Percentiles rank a stretch among this genome's conserved stretches.
phyloP scores from a whole-genome alignment of 306 rosid species.

The Lagenaria siceraria region DNA sequence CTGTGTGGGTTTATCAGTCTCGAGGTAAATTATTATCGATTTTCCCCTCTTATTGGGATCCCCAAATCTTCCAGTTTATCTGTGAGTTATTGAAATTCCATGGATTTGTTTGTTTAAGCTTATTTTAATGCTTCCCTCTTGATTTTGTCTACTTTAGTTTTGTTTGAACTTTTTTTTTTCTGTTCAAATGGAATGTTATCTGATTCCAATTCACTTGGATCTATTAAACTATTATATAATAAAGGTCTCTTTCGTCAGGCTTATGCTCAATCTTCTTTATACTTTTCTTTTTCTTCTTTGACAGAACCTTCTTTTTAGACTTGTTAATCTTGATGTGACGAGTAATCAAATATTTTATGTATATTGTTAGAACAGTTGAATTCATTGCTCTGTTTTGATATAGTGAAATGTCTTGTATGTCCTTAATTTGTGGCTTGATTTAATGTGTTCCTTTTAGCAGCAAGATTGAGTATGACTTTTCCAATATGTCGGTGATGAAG shows the following conservation, averaged over 20 bases:
- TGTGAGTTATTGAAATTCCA: background rate
- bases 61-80: background rate
- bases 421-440: background rate
- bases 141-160: background rate
- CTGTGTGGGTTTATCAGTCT: constrained; percentile 76
- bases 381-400: background rate
- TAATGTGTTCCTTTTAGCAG: background rate
- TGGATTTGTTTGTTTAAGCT: background rate
- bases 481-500: background rate
- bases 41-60: background rate
- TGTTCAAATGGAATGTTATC: background rate
- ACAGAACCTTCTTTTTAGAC: background rate
- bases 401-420: background rate
- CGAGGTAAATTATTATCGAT: constrained; percentile 21
- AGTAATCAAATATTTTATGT: background rate
- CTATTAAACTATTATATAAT: background rate
- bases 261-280: background rate
- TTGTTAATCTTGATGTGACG: constrained; percentile 3
- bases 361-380: background rate
- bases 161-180: background rate
- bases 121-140: background rate
- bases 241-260: background rate
- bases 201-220: background rate
- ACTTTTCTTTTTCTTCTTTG: background rate
- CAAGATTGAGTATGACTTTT: background rate